Conservation (phyloP, 768 basidiomycete genomes). For the Agrocybe pediades region DNA sequence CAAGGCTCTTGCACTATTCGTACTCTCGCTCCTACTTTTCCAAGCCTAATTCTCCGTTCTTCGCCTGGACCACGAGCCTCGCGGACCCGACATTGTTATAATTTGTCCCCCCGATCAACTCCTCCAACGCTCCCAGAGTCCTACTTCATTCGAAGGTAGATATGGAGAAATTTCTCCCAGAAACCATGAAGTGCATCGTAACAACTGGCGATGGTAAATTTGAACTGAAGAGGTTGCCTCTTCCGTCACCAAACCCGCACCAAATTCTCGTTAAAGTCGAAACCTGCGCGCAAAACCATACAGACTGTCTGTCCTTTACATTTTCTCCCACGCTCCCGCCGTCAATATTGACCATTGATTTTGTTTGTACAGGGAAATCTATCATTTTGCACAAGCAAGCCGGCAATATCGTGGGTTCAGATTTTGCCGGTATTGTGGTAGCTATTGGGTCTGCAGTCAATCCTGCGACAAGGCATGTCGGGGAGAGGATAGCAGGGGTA, state of each 20-base stretch:
- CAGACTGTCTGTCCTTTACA: constrained; percentile 20
- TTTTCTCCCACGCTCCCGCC: not conserved
- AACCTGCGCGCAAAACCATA: constrained; percentile 26
- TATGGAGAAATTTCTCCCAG: constrained; percentile 4
- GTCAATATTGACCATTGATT: not conserved
- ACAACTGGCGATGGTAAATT: constrained; percentile 20
- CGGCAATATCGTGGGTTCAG: constrained; percentile 24
- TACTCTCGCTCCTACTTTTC: too few relatives aligned
- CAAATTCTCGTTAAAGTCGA: constrained; percentile 25
- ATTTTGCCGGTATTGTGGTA: constrained; percentile 24
- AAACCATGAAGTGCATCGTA: constrained; percentile 25
- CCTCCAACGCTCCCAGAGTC: too few relatives aligned
- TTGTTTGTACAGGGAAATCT: constrained; percentile 17
- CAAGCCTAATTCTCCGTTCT: too few relatives aligned
- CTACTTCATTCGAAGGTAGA: too few relatives aligned
- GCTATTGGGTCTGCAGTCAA: constrained; percentile 18
- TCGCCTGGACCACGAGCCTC: too few relatives aligned
- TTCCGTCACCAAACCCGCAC: constrained; percentile 14
- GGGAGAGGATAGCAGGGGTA: constrained; percentile 24
- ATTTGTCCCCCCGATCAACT: too few relatives aligned
- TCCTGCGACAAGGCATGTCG: constrained; percentile 10
- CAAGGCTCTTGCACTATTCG: not conserved
- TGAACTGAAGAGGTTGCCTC: constrained; percentile 11
- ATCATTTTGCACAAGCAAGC: constrained; percentile 13
- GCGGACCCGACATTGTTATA: too few relatives aligned